Evolutionary conservation across 371 early-diverging fungal genomes (phyloP), one percentile per base, ranked within the genome.

Genomic region (Apophysomyces sp.): DNA sequence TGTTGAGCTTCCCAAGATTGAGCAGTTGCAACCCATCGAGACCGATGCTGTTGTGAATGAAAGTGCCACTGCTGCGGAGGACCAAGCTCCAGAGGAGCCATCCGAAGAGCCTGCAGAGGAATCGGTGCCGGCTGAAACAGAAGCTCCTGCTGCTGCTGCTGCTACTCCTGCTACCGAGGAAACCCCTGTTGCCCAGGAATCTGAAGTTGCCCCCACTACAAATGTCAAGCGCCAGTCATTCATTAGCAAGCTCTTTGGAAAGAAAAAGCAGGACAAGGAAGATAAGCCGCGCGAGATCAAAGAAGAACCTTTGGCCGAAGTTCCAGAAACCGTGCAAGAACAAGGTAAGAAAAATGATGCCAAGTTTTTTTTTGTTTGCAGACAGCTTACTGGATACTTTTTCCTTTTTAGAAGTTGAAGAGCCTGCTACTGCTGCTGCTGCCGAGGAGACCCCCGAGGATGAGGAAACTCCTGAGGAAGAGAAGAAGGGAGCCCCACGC

Each of bases 401-500:
- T 44, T 44, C 49, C 49, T 44, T 44, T 44, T 39, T 57, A 39
- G 59, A 44, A 13, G 60, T 24, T 24, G 58, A 68, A 39, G 60
- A 65, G 34, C 26, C 44, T 57, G 52, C 41, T 24, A 26, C 63
- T 32, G 28, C 56, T 53, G 12, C 44, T 41, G 30, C 34, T 40
- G 16, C 37, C 32, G 44, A 44, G 49, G 49, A 44, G 24, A 44
- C 49, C 21, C 39, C 29, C 49, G 49, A 44, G 49, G 21, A 18
- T 21, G 55, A 61, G 24, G 52, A 59, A 53, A 29, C 40, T 18
- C 37, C 60, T 27, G 40, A 52, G 8, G 60, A 60, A 60, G 55
- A 44, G 30, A 61, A 61, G 63, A 69, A 88, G 55, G 84, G 62
- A 51, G 31, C 28, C 26, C 41, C 40, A 41, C 55, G 55, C 21